Conservation (phyloP, 805 yeast genomes). For the Candida nitratophila region DNA sequence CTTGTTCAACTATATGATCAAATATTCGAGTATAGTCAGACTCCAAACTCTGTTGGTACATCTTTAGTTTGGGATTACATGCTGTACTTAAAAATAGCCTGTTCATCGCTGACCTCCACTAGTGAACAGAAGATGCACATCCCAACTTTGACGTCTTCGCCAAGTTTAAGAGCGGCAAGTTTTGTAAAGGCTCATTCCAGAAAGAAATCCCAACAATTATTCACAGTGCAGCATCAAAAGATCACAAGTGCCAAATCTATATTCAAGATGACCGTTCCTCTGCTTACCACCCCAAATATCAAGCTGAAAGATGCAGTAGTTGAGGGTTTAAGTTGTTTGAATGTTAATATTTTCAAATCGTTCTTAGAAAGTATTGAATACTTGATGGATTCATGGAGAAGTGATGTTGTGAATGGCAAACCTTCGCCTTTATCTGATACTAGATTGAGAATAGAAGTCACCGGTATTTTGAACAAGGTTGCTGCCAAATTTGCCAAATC, state of each 20-base stretch:
- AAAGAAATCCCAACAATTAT: constrained; percentile 70
- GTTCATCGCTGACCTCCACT: constrained; percentile 85
- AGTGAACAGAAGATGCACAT: constrained; percentile 74
- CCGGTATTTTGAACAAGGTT: constrained; percentile 65
- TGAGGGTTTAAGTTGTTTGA: constrained; percentile 83
- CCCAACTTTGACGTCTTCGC: constrained; percentile 28
- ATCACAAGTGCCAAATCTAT: constrained; percentile 90
- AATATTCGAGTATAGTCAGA: constrained; percentile 49
- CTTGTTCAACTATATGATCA: constrained; percentile 79
- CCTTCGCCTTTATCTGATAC: constrained; percentile 11
- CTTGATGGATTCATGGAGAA: constrained; percentile 48
- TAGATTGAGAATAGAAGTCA: constrained; percentile 59
- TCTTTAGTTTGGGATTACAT: constrained; percentile 36
- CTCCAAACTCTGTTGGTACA: constrained; percentile 13
- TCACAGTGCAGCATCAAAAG: constrained; percentile 81
- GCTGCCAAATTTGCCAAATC: constrained; percentile 57
- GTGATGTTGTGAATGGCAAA: constrained; percentile 32
- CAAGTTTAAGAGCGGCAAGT: constrained; percentile 31
- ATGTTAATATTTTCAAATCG: constrained; percentile 80
- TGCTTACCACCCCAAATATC: constrained; percentile 62
- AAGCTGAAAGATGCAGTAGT: constrained; percentile 80
- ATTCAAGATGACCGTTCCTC: constrained; percentile 80
- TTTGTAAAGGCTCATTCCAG: constrained; percentile 54
- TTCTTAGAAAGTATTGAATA: constrained; percentile 70
- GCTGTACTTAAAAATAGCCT: constrained; percentile 81